Conservation (phyloP, 208 protist species). For the Leishmania gerbilli region DNA sequence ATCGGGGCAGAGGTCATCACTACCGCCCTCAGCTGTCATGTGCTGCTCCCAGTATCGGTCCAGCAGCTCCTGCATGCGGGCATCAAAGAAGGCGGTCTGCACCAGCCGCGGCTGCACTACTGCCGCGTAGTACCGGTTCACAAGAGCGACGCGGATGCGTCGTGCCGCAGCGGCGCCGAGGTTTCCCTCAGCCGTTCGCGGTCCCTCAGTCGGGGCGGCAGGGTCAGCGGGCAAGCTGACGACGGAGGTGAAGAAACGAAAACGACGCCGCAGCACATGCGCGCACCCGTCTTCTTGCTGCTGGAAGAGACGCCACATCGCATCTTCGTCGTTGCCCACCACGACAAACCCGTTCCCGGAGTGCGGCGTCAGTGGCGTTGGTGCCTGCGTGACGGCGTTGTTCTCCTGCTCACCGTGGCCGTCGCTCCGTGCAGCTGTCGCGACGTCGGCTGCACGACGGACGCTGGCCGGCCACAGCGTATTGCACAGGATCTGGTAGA, state of each 20-base stretch:
- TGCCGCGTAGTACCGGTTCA: slow-evolving; percentile 55
- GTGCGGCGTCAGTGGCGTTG: neutral
- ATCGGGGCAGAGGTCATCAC: slow-evolving; percentile 3
- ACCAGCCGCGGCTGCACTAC: slow-evolving; percentile 32
- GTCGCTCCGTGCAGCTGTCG: neutral
- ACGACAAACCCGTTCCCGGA: slow-evolving; percentile 25
- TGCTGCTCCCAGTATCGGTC: slow-evolving; percentile 37
- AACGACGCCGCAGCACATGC: neutral
- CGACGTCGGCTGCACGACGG: neutral
- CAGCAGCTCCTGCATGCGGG: slow-evolving; percentile 44
- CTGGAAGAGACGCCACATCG: slow-evolving; percentile 11
- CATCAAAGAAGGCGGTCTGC: slow-evolving; percentile 46
- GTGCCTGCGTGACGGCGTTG: neutral
- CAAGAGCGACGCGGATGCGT: slow-evolving; percentile 15
- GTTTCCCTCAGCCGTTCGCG: no score
- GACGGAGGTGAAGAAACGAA: slow-evolving; percentile 27
- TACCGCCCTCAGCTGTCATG: neutral
- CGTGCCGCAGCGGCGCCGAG: neutral
- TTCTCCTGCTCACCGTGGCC: neutral
- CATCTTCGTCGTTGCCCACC: slow-evolving; percentile 12
- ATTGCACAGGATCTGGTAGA: slow-evolving; percentile 63
- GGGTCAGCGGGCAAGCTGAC: neutral
- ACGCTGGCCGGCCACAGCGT: slow-evolving; percentile 48
- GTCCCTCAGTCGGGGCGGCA: neutral
- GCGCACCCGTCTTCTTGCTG: neutral